A percentile compares a stretch with the other conserved stretches of the same genome.
Conservation (phyloP, 306 rosid genomes). For the Rosa persica region DNA sequence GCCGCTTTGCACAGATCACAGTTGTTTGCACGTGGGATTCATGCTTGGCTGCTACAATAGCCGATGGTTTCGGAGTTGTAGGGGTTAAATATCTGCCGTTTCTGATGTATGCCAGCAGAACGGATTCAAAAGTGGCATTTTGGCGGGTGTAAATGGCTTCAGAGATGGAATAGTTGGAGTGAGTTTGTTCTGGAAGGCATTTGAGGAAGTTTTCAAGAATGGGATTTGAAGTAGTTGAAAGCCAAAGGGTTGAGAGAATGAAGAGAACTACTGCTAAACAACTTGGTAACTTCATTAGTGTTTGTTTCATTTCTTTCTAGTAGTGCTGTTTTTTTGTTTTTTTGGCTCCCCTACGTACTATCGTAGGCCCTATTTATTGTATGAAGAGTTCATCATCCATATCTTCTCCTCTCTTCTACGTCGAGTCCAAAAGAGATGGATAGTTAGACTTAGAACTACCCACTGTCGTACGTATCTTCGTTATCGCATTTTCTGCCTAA, state of each 20-base stretch:
- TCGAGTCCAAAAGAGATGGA: too few relatives aligned
- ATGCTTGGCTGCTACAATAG: conserved; percentile 41
- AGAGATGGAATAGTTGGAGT: conserved; percentile 10
- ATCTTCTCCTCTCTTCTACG: too few relatives aligned
- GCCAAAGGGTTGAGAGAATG: not conserved
- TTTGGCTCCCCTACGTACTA: not conserved
- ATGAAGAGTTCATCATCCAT: not conserved
- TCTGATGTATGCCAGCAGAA: conserved; percentile 33
- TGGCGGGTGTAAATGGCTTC: conserved; percentile 31
- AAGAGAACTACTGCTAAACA: too few relatives aligned
- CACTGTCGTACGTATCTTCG: too few relatives aligned
- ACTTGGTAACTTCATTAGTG: not conserved
- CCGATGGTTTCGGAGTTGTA: conserved; percentile 38
- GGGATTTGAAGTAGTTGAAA: conserved; percentile 23
- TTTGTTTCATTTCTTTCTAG: not conserved
- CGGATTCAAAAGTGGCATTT: conserved; percentile 35
- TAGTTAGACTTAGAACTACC: too few relatives aligned
- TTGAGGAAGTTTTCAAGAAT: conserved; percentile 19
- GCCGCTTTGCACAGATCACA: conserved; percentile 36
- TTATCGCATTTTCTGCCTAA: not conserved
- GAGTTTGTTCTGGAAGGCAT: conserved; percentile 38
- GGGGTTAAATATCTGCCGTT: conserved; percentile 43
- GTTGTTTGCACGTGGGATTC: conserved; percentile 41
- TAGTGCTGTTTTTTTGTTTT: not conserved
- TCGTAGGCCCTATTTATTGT: not conserved